These are phyloP conservation scores for Ocimum tenuiflorum DNA, from an alignment of 257 asterid genomes.

Conservation along the genomic window DNA sequence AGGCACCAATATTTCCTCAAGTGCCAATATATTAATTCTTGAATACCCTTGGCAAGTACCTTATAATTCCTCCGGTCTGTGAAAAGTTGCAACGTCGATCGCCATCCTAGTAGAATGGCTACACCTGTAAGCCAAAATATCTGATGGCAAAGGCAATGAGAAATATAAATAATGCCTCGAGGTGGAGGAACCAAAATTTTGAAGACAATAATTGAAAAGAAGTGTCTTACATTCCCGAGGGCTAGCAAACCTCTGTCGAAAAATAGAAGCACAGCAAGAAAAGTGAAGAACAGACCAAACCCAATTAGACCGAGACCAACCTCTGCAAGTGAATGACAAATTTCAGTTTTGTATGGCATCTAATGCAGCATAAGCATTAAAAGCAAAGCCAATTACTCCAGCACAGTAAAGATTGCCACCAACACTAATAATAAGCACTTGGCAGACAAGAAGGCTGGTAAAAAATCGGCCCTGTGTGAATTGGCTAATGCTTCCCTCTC, in stretches of 20 bases:
- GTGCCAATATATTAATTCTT: neutral
- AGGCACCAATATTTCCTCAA: neutral
- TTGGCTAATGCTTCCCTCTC: neutral
- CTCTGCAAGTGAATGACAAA: conserved; percentile 44
- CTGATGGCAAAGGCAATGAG: conserved; percentile 31
- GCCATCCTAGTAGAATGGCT: conserved; percentile 61
- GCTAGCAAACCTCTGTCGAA: conserved; percentile 89
- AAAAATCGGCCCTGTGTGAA: neutral
- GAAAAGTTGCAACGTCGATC: conserved; percentile 62
- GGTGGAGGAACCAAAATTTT: neutral
- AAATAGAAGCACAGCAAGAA: conserved; percentile 63
- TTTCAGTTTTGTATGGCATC: neutral
- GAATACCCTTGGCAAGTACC: conserved; percentile 32
- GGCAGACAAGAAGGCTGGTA: neutral
- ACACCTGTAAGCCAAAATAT: conserved; percentile 72
- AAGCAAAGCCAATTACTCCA: neutral
- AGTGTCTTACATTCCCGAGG: conserved; percentile 70
- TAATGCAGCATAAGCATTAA: neutral
- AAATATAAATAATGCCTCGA: neutral
- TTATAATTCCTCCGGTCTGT: conserved; percentile 57
- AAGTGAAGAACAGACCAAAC: conserved; percentile 67
- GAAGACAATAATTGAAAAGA: conserved; percentile 2
- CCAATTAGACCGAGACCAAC: conserved; percentile 75
- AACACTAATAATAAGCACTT: neutral
- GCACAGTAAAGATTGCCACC: neutral